Evolutionary conservation across 129 eudicot species (phyloP).

Genomic region (Erigeron canadensis): DNA sequence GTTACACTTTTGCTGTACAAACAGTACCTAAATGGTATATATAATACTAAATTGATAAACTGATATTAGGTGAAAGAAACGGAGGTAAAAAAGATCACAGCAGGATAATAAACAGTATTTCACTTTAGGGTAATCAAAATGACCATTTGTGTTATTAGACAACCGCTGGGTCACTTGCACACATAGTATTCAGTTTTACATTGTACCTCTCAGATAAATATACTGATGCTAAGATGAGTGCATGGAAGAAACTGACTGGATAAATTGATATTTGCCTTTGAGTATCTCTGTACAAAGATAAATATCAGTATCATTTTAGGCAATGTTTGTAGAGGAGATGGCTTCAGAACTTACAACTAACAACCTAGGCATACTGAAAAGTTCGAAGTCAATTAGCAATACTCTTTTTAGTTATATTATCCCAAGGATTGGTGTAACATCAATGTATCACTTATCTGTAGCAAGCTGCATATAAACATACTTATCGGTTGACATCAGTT

Average conservation of each 20-base stretch:
- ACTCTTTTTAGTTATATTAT: not conserved
- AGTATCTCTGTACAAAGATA: not conserved
- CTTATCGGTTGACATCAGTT: conserved; percentile 10
- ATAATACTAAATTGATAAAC: conserved; percentile 17
- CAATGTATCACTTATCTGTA: not conserved
- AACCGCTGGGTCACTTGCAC: too few relatives aligned
- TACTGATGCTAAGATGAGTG: not conserved
- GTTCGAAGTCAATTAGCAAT: not conserved
- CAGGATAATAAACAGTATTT: not conserved
- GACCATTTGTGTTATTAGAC: not conserved
- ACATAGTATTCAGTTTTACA: too few relatives aligned
- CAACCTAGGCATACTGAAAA: conserved; percentile 13
- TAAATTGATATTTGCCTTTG: not conserved
- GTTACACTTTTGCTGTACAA: not conserved
- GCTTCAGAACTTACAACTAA: not conserved
- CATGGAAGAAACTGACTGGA: not conserved
- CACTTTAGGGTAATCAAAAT: conserved; percentile 3
- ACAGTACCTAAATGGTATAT: not conserved
- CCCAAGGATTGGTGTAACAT: not conserved
- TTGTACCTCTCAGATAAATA: too few relatives aligned
- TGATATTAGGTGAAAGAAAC: not conserved
- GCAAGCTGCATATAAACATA: conserved; percentile 5
- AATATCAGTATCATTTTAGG: not conserved
- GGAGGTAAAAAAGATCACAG: conserved; percentile 13
- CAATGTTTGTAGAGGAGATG: conserved; percentile 1